Evolutionary conservation across 2,329 filamentous ascomycete genomes (phyloP).

Genomic region (Phaeosphaeria sp.): DNA sequence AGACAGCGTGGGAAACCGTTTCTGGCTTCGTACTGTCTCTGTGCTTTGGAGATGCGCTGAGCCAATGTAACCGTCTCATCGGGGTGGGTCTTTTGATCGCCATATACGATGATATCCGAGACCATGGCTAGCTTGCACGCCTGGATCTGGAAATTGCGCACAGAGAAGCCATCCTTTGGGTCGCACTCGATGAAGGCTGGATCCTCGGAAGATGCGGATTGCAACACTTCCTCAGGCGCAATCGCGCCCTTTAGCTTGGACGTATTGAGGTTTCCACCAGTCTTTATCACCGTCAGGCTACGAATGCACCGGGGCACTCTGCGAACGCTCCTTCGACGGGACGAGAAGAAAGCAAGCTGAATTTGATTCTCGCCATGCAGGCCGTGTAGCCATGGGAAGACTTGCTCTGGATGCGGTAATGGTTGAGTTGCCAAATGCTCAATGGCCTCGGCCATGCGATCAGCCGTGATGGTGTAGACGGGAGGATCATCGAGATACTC

Average conservation of each 20-base stretch:
- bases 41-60: slow-evolving; percentile 73
- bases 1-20: slow-evolving; percentile 61
- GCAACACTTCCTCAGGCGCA: slow-evolving; percentile 78
- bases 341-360: slow-evolving; percentile 87
- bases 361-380: slow-evolving; percentile 87
- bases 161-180: slow-evolving; percentile 88
- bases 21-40: slow-evolving; percentile 73
- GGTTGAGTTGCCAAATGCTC: slow-evolving; percentile 79
- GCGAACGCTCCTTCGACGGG: slow-evolving; percentile 73
- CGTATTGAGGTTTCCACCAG: slow-evolving; percentile 76
- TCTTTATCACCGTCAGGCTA: slow-evolving; percentile 85
- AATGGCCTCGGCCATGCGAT: slow-evolving; percentile 73
- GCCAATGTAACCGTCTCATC: slow-evolving; percentile 71
- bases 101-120: slow-evolving; percentile 93
- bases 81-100: slow-evolving; percentile 69
- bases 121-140: slow-evolving; percentile 84
- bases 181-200: slow-evolving; percentile 81
- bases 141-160: slow-evolving; percentile 97
- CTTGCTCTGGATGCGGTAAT: slow-evolving; percentile 80
- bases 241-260: slow-evolving; percentile 88
- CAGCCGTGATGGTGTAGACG: slow-evolving; percentile 76
- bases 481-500: slow-evolving; percentile 59
- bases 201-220: slow-evolving; percentile 51
- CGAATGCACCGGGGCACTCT: slow-evolving; percentile 79
- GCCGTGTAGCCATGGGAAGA: slow-evolving; percentile 97